Base-by-base conservation (phyloP, 2,329 filamentous ascomycete genomes). In the Thelonectria blattea region DNA sequence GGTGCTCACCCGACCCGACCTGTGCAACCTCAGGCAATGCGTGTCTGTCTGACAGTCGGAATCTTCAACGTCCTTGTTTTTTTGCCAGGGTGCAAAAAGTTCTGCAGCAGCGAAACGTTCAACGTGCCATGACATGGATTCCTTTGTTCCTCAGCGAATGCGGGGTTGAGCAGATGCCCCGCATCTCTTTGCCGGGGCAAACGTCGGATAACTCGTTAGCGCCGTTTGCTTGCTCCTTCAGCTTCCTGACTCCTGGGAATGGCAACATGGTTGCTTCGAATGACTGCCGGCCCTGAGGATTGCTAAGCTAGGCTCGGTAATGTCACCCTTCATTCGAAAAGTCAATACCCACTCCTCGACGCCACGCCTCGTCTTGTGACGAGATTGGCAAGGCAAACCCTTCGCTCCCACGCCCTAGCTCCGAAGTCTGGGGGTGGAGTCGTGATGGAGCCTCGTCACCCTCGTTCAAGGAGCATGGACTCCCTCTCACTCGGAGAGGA, bases 361-460 rank as follows among this genome's bases (percentile, higher is more conserved):
- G 54, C 54, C 47, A 39, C 27, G 54, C 54, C 50, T 46, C 45
- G 34, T 24, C 54, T 30, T 51, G 47, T 50, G 54, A 50, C 54
- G 45, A 45, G 46, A 32, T 56, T 42, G 53, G 53, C 53, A 56
- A 59, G 41, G 30, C 45, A 50, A 50, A 52, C 42, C 30, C 17
- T 37, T 37, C 48, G 22, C 41, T 48, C 48, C 24, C 46, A 55
- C 15, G 39, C 45, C 47, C 52, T 46, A 47, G 32, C 42, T 37
- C 42, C 34, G 37, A 43, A 42, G 42, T 49, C 30, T 41, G 52
- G 57, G 52, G 48, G 52, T 56, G 58, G 58, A 52, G 58, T 49
- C 45, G 24, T 43, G 22, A 55, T 48, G 52, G 41, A 52, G 49
- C 27, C 5, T 30, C 27, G 27, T 30, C 27, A 30, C 27, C 41